A percentile compares a stretch with the other conserved stretches of the same genome.
Conservation (phyloP, 768 basidiomycete species). For the Saitozyma podzolica region DNA sequence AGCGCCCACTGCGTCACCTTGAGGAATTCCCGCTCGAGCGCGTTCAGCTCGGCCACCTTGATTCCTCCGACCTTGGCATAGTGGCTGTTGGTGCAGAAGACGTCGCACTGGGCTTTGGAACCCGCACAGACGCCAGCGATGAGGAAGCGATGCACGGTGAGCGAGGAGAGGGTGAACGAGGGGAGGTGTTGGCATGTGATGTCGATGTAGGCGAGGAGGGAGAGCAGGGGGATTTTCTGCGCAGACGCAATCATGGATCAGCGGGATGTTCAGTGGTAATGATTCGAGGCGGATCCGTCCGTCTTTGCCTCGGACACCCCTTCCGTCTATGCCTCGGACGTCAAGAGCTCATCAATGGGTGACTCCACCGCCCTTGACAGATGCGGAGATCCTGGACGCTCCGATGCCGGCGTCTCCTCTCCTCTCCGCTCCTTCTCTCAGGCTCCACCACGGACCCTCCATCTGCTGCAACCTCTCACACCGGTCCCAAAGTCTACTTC, state of each 20-base stretch:
- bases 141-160: slow-evolving; percentile 96
- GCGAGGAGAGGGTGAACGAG: slow-evolving; percentile 86
- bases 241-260: not conserved
- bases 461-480: not conserved
- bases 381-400: no score
- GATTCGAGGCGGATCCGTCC: no score
- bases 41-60: slow-evolving; percentile 83
- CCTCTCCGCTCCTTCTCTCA: not conserved
- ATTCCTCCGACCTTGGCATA: slow-evolving; percentile 98
- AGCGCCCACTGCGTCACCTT: slow-evolving; percentile 89
- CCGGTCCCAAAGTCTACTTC: not conserved
- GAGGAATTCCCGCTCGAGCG: slow-evolving; percentile 92
- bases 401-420: not conserved
- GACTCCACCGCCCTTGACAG: no score
- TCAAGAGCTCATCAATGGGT: no score
- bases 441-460: not conserved
- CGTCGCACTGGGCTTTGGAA: slow-evolving; percentile 92
- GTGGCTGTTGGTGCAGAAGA: slow-evolving; percentile 89
- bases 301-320: no score
- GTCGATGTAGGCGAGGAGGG: slow-evolving; percentile 53
- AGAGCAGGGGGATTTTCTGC: slow-evolving; percentile 52
- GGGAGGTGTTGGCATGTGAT: slow-evolving; percentile 79
- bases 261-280: not conserved
- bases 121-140: slow-evolving; percentile 90
- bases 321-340: no score